Percentiles rank a stretch among this genome's conserved stretches.
Conservation (phyloP, 2,329 filamentous ascomycete species). For the Trichophyton schoenleinii region DNA sequence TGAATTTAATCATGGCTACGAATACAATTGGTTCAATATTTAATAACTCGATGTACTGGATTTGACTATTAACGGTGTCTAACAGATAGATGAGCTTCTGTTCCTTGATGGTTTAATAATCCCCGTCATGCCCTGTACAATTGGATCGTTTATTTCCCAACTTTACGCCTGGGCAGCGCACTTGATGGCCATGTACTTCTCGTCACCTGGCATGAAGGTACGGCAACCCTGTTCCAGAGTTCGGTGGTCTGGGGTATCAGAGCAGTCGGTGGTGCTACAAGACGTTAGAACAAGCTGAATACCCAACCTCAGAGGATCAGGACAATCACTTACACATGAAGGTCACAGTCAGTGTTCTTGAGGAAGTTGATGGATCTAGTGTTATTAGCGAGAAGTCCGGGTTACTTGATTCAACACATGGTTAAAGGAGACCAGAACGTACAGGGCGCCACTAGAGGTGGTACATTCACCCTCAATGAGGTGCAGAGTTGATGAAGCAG, state of each 20-base stretch:
- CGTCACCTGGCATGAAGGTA: constrained; percentile 1
- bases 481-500: background rate
- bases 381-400: background rate
- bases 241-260: background rate
- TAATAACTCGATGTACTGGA: background rate
- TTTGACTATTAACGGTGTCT: background rate
- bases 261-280: background rate
- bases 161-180: background rate
- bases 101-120: background rate
- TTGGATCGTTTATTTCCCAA: background rate
- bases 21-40: no score
- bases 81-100: background rate
- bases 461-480: background rate
- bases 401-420: background rate
- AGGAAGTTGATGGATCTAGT: background rate
- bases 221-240: background rate
- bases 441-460: background rate
- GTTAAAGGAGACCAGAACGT: background rate
- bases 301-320: no score
- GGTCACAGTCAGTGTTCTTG: background rate
- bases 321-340: background rate
- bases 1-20: no score
- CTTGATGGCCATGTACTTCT: background rate
- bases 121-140: background rate
- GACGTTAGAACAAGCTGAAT: background rate